A percentile compares a stretch with the other conserved stretches of the same genome.
Conservation (phyloP, 129 eudicot species). For the Saposhnikovia divaricata region DNA sequence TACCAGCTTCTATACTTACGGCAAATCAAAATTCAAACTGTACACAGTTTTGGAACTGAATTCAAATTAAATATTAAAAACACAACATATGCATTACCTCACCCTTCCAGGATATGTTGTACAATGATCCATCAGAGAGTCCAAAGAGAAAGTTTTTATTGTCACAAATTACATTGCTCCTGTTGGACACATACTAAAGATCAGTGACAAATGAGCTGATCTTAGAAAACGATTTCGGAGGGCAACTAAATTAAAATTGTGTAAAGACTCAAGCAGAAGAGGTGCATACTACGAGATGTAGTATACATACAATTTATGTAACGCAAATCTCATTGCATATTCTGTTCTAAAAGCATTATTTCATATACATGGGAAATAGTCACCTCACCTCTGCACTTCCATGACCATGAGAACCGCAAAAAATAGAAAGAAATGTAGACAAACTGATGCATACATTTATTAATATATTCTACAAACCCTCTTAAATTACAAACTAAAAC, state of each 20-base stretch:
- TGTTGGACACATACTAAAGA: conserved; percentile 19
- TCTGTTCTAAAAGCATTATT: neutral
- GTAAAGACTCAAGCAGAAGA: neutral
- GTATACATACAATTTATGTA: neutral
- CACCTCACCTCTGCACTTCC: neutral
- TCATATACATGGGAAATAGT: neutral
- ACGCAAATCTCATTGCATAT: neutral
- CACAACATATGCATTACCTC: conserved; percentile 54
- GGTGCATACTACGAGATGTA: neutral
- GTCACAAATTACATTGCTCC: conserved; percentile 92
- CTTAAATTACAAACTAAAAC: neutral
- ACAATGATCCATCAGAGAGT: conserved; percentile 83
- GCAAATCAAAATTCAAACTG: neutral
- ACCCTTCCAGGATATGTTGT: conserved; percentile 95
- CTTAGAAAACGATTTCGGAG: neutral
- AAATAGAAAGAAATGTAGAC: too few relatives aligned
- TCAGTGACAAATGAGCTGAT: neutral
- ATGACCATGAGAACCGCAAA: neutral
- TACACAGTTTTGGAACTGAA: neutral
- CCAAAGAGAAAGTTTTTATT: conserved; percentile 82
- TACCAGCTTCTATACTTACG: neutral
- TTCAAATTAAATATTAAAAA: neutral
- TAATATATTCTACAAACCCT: neutral
- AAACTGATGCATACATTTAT: neutral
- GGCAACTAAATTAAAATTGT: neutral